These are phyloP conservation scores for Pythium dissimile DNA, from an alignment of 352 stramenopile species.

Conservation along the genomic window DNA sequence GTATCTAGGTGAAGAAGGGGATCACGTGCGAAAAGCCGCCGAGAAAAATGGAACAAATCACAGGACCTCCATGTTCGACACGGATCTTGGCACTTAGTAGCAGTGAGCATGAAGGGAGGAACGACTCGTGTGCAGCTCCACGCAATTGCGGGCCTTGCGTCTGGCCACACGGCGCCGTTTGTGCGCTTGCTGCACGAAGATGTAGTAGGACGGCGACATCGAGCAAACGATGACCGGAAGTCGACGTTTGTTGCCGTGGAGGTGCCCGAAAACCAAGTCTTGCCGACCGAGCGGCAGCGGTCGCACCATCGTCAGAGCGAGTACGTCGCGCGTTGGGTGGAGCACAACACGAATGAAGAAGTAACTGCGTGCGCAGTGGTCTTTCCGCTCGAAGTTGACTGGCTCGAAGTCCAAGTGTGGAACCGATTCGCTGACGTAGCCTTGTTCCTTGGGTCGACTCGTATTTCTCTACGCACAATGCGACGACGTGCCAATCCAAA, in stretches of 20 bases:
- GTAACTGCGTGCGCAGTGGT: conserved; percentile 8
- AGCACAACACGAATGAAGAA: neutral
- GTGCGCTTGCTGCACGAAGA: conserved; percentile 43
- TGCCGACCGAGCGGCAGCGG: conserved; percentile 15
- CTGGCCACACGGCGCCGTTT: conserved; percentile 42
- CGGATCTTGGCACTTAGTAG: neutral
- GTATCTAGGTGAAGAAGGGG: no score
- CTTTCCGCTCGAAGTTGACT: conserved; percentile 29
- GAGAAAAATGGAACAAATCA: no score
- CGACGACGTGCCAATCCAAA: conserved; percentile 13
- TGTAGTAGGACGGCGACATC: conserved; percentile 11
- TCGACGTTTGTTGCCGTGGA: conserved; percentile 6
- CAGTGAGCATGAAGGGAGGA: neutral
- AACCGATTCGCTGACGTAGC: conserved; percentile 56
- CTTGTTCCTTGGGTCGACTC: conserved; percentile 43
- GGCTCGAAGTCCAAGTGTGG: conserved; percentile 61
- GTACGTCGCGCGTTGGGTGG: conserved; percentile 45
- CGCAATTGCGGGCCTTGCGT: conserved; percentile 39
- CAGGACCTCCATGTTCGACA: no score
- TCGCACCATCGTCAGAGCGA: conserved; percentile 19
- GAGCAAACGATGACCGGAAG: neutral
- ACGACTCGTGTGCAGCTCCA: conserved; percentile 8
- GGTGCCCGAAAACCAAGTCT: conserved; percentile 9
- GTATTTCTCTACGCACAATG: conserved; percentile 25
- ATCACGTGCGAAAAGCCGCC: no score